Percentiles rank a stretch among this genome's conserved stretches.
Conservation (phyloP, 1,284 basidiomycete species). For the Leucoagaricus sp. region DNA sequence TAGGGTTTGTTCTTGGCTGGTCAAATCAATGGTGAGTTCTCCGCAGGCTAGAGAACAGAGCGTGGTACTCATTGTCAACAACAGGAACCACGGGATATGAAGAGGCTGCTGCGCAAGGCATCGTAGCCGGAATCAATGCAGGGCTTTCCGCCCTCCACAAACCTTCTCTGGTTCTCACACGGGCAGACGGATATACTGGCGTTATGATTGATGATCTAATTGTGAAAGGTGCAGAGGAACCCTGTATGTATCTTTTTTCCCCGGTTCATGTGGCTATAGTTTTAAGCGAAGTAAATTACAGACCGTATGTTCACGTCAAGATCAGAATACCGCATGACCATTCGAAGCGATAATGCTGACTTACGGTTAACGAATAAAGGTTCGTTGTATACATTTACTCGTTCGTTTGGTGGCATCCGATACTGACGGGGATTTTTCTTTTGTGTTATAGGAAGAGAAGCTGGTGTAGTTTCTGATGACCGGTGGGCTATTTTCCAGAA, state of each 20-base stretch:
- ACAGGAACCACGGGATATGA: slow-evolving; percentile 88
- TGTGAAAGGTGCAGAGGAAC: slow-evolving; percentile 86
- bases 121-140: slow-evolving; percentile 85
- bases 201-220: slow-evolving; percentile 92
- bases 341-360: slow-evolving; percentile 90
- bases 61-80: neutral
- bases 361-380: slow-evolving; percentile 77
- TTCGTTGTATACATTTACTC: slow-evolving; percentile 25
- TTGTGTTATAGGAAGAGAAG: slow-evolving; percentile 41
- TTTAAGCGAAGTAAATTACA: slow-evolving; percentile 30
- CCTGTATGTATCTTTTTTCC: slow-evolving; percentile 56
- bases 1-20: slow-evolving; percentile 85
- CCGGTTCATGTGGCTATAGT: neutral
- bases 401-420: neutral
- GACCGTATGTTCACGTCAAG: slow-evolving; percentile 94
- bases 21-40: slow-evolving; percentile 75
- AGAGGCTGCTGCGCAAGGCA: slow-evolving; percentile 87
- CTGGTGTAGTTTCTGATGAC: slow-evolving; percentile 61
- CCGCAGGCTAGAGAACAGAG: neutral
- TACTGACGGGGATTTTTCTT: neutral
- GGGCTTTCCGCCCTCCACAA: slow-evolving; percentile 64
- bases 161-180: slow-evolving; percentile 65
- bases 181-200: slow-evolving; percentile 83
- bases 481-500: slow-evolving; percentile 60
- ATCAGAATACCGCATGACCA: slow-evolving; percentile 86